Evolutionary conservation across 176 grass and related monocot genomes (phyloP).

Genomic region (Thinopyrum elongatum): DNA sequence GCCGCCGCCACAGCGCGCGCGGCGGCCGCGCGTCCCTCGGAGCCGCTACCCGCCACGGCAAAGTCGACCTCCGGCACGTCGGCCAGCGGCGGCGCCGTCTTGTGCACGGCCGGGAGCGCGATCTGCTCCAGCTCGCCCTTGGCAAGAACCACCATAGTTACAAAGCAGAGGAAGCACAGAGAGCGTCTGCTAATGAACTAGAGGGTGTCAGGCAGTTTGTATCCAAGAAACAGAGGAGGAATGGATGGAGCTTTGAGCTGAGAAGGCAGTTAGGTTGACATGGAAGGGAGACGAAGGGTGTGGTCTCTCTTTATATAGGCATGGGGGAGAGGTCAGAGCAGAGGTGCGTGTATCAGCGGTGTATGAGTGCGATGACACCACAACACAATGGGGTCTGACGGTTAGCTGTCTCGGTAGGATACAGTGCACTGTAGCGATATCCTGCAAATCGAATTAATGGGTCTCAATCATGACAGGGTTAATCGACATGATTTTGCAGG

Average conservation of each 20-base stretch:
- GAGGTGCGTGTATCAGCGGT: not conserved
- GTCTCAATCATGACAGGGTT: not conserved
- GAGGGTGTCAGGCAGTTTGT: not conserved
- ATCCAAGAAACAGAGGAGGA: constrained; percentile 14
- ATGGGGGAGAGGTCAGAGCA: not conserved
- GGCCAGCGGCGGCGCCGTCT: constrained; percentile 28
- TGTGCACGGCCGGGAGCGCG: constrained; percentile 48
- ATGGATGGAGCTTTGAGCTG: not conserved
- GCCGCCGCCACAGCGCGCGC: constrained; percentile 44
- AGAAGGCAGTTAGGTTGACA: not conserved
- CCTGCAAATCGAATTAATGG: constrained; percentile 14
- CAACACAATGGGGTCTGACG: not conserved
- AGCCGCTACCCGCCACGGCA: not conserved
- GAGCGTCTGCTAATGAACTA: not conserved
- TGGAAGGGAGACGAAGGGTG: constrained; percentile 3
- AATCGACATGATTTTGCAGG: constrained; percentile 1
- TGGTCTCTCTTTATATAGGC: constrained; percentile 35
- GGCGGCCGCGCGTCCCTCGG: not conserved
- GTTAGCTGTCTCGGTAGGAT: constrained; percentile 2
- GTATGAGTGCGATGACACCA: not conserved
- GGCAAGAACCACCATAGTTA: constrained; percentile 57
- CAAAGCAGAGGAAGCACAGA: not conserved
- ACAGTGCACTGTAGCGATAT: constrained; percentile 13
- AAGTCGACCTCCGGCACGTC: constrained; percentile 59
- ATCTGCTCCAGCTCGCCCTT: constrained; percentile 68